phyloP scores from a whole-genome alignment of 1,139 yeast genomes.

The Kodamaea sp. region DNA sequence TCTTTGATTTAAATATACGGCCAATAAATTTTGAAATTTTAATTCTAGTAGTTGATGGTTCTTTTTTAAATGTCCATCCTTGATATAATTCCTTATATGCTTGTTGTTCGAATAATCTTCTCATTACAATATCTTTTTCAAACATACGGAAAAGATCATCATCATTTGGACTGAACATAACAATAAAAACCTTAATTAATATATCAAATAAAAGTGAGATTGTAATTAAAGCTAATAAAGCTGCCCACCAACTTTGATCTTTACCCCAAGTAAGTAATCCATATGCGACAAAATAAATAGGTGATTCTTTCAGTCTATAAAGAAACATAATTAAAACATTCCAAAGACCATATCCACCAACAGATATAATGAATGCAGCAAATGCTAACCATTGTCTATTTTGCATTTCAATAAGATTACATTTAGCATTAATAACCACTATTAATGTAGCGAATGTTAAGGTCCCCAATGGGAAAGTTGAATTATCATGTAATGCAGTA shows the following conservation, averaged over 20 bases:
- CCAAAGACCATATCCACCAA: constrained; percentile 89
- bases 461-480: constrained; percentile 79
- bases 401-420: constrained; percentile 82
- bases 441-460: constrained; percentile 70
- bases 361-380: constrained; percentile 68
- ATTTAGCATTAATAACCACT: constrained; percentile 68
- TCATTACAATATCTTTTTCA: constrained; percentile 66
- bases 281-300: constrained; percentile 68
- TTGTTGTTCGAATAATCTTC: constrained; percentile 66
- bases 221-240: constrained; percentile 52
- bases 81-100: constrained; percentile 72
- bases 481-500: constrained; percentile 61
- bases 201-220: constrained; percentile 68
- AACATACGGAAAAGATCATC: constrained; percentile 74
- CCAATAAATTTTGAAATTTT: constrained; percentile 13
- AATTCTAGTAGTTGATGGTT: constrained; percentile 29
- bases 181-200: constrained; percentile 53
- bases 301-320: constrained; percentile 53
- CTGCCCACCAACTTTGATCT: constrained; percentile 85
- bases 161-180: constrained; percentile 62
- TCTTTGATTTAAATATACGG: not conserved
- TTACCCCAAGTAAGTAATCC: constrained; percentile 74
- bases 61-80: constrained; percentile 71
- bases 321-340: constrained; percentile 69
- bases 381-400: constrained; percentile 70